A percentile compares a stretch with the other conserved stretches of the same genome.
phyloP scores from a whole-genome alignment of 805 yeast genomes.

The Hanseniaspora nectarophila region DNA sequence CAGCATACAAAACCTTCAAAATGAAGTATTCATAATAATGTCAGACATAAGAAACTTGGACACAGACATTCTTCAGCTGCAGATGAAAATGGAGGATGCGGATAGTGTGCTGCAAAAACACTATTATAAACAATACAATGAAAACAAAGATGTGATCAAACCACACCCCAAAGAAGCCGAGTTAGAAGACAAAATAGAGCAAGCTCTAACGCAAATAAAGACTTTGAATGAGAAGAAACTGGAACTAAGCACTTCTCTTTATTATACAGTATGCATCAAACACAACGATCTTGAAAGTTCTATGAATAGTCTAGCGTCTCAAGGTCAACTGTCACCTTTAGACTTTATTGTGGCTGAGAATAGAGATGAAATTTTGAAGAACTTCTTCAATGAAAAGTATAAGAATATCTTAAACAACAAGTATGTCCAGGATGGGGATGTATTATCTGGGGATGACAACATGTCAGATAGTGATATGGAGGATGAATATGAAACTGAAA shows the following conservation, averaged over 20 bases:
- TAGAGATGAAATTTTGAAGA: conserved; percentile 11
- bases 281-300: conserved; percentile 12
- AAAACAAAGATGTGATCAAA: conserved; percentile 10
- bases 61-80: conserved; percentile 17
- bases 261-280: conserved; percentile 10
- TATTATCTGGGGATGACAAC: background rate
- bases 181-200: conserved; percentile 8
- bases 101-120: conserved; percentile 11
- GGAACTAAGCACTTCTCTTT: conserved; percentile 11
- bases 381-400: conserved; percentile 8
- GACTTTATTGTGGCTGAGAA: conserved; percentile 20
- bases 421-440: background rate
- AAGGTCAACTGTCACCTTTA: conserved; percentile 22
- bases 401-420: background rate
- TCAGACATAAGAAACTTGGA: conserved; percentile 71
- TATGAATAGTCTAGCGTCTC: conserved; percentile 19
- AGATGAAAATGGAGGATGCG: conserved; percentile 12
- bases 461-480: conserved; percentile 2
- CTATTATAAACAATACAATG: conserved; percentile 12
- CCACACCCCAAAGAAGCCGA: conserved; percentile 12
- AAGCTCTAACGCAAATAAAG: background rate
- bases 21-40: conserved; percentile 68
- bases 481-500: background rate
- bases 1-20: conserved; percentile 71
- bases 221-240: background rate